phyloP scores from a whole-genome alignment of 1,284 basidiomycete species.

The Heliocybe sulcata region DNA sequence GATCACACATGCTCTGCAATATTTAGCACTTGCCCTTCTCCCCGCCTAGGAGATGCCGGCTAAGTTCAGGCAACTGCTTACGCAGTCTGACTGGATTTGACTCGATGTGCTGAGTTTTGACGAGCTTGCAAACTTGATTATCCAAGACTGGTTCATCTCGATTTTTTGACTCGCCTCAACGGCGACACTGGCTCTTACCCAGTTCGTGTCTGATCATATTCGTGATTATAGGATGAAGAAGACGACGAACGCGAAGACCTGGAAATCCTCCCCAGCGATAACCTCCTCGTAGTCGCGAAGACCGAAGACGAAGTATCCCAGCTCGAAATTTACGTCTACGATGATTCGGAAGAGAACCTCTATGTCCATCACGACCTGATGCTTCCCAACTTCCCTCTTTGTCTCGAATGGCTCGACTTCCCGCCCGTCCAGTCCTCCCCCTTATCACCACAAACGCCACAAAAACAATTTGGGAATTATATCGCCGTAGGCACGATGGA shows the following conservation, averaged over 20 bases:
- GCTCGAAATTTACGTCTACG: conserved; percentile 93
- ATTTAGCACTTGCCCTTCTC: too few species aligned
- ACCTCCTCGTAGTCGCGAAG: conserved; percentile 89
- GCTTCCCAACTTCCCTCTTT: conserved; percentile 96
- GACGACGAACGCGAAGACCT: conserved; percentile 87
- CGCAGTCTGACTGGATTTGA: too few species aligned
- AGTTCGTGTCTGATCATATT: too few species aligned
- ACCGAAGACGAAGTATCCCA: conserved; percentile 97
- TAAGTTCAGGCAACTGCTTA: too few species aligned
- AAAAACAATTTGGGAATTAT: conserved; percentile 71
- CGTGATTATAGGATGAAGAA: conserved; percentile 51
- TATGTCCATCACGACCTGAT: conserved; percentile 98
- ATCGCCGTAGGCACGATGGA: conserved; percentile 97
- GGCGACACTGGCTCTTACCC: too few species aligned
- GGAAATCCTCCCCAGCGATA: conserved; percentile 86
- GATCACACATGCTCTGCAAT: too few species aligned
- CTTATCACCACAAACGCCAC: conserved; percentile 25
- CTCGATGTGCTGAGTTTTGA: too few species aligned
- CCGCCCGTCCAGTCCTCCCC: conserved; percentile 52
- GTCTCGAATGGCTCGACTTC: conserved; percentile 99
- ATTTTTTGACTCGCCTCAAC: too few species aligned
- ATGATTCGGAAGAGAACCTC: conserved; percentile 87
- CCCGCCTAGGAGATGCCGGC: too few species aligned
- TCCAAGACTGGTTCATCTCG: too few species aligned
- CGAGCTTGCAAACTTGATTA: too few species aligned